Evolutionary conservation across 495 filamentous ascomycete genomes (phyloP), one percentile per base, ranked within the genome.

Genomic region (Aspergillus saccharolyticus): DNA sequence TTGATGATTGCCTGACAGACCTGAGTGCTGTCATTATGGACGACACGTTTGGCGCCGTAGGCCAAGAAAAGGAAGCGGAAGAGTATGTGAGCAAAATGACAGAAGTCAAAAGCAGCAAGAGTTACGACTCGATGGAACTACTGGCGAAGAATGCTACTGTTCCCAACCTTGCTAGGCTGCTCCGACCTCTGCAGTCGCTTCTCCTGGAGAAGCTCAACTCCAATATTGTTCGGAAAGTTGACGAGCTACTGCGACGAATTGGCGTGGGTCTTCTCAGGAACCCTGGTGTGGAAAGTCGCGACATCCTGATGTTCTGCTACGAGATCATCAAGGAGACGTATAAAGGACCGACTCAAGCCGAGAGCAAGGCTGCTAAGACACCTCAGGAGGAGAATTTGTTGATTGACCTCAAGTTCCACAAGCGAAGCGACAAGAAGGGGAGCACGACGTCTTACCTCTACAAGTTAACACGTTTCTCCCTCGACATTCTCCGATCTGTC

Each of bases 31-130:
- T 99, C 44, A 87, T 97, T 52, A 95, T 97, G 89, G 94, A 99
- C 62, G 95, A 97, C 67, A 95, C 91, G 14, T 99, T 99, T 68
- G 94, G 94, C 17, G 85, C 83, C n/a, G 85, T 87, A n/a, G 94
- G 94, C 15, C 86, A 94, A 74, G 94, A 99, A 65, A 99, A 99
- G 68, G 94, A 99, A 63, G 91, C 93, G 0, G 91, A 93, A 61
- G 94, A 91, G 44, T 99, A 99, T 66, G 83, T 87, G 55, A 96
- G 89, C 71, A 86, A 90, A 65, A 96, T 96, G 89, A 95, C 90
- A 72, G 94, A 99, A 74, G 87, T 97, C 18, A 97, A 96, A 76
- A 91, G 88, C 66, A 97, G 88, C 78, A 97, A 96, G 75, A 96
- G 91, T 66, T 95, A 88, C 62, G 94, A 97, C 63, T 96, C 95